Percentiles rank a stretch among this genome's conserved stretches.
phyloP scores from a whole-genome alignment of 306 rosid species.

The Benincasa hispida region DNA sequence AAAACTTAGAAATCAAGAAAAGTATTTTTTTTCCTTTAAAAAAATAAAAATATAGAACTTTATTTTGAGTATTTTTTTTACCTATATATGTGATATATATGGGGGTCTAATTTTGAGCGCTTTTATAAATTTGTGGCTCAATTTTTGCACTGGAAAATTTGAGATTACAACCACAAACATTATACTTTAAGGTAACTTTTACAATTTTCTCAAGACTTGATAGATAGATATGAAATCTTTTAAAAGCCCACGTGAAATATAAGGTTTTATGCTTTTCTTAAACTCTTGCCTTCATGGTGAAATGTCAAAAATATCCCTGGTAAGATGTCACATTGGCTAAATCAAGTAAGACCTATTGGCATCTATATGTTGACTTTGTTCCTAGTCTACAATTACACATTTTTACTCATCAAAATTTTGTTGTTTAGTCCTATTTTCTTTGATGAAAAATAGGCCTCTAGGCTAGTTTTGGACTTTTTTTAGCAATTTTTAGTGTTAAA shows the following conservation, averaged over 20 bases:
- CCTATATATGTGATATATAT: no score
- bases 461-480: not conserved
- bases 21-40: no score
- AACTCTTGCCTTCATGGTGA: not conserved
- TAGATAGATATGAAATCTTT: not conserved
- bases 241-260: not conserved
- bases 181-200: no score
- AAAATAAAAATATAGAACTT: no score
- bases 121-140: no score
- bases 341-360: not conserved
- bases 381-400: not conserved
- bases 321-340: not conserved
- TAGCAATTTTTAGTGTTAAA: no score
- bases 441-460: not conserved
- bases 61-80: no score
- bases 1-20: no score
- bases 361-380: not conserved
- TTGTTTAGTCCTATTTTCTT: not conserved
- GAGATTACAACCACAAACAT: no score
- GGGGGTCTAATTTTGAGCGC: no score
- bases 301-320: not conserved
- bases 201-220: not conserved
- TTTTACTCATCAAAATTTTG: not conserved
- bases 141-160: no score
- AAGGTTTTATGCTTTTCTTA: not conserved